Base-by-base conservation (phyloP, 352 stramenopile genomes). In the Globisporangium spiculum region DNA sequence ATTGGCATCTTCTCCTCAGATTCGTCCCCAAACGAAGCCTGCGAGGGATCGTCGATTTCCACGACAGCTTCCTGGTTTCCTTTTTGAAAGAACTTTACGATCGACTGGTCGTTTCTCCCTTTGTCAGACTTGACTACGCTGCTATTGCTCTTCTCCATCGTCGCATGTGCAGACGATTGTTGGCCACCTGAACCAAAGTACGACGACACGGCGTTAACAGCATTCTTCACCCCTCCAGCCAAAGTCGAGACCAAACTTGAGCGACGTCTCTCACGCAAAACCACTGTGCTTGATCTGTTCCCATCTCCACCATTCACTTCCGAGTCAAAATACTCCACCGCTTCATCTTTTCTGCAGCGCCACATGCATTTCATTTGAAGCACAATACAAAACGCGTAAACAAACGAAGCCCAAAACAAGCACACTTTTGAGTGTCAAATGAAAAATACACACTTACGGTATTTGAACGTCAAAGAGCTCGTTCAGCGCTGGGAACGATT, bases 401-500 rank as follows among this genome's bases (percentile, higher is more conserved):
- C 10, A 34, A 1, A 16, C 16, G 7, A 1, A 60, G 52, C 18
- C 36, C 22, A 4, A 55, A 18, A 5, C 22, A 57, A 14, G 6
- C 3, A n/a, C 14, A 32, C 14, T 9, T 9, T 22, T 32, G 7
- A 3, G 48, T 53, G 14, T 14, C 38, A 18, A 18, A 2, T 3
- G 10, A 65, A n/a, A 65, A 2, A 22, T 7, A 53, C 7, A 50
- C 53, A 57, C 82, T 63, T 73, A 91, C 85, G 70, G 62, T 57
- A 91, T 71, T 3, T 70, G 59, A 22, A 75, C 66, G 4, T 69
- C 52, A 30, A 88, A 73, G 24, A 90, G 62, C 5, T 57, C 34
- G 20, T 61, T 59, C 24, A 93, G 60, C 8, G 1, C 78, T 6
- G 61, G 56, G 4, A 80, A 81, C 9, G 74, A 73, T 24, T 91